phyloP scores from a whole-genome alignment of 345 rosid species.

The Jatropha curcas region DNA sequence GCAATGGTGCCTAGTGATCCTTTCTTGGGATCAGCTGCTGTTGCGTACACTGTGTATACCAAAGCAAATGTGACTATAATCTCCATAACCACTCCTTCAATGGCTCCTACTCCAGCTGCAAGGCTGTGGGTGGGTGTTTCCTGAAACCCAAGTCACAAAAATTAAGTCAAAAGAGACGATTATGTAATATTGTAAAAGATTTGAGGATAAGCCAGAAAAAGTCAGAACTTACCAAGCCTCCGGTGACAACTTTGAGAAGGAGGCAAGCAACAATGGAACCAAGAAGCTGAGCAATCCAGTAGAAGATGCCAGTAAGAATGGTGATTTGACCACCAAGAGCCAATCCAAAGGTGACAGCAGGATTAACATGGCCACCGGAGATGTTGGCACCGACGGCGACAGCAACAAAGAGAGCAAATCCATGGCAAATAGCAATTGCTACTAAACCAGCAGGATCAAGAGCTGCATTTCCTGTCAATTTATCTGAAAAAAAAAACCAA shows the following conservation, averaged over 20 bases:
- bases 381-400: constrained; percentile 85
- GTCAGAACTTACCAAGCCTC: constrained; percentile 77
- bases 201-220: too few relatives aligned
- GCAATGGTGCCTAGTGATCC: constrained; percentile 87
- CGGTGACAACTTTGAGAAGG: constrained; percentile 74
- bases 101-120: constrained; percentile 70
- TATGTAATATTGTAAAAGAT: too few relatives aligned
- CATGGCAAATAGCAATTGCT: constrained; percentile 83
- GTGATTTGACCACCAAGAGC: constrained; percentile 95
- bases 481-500: constrained; percentile 43
- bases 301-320: constrained; percentile 81
- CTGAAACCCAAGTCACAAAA: constrained; percentile 32
- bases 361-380: constrained; percentile 96
- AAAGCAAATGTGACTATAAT: constrained; percentile 81
- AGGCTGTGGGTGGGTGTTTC: constrained; percentile 72
- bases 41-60: constrained; percentile 93
- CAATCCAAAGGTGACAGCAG: constrained; percentile 89
- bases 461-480: constrained; percentile 74
- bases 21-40: constrained; percentile 95
- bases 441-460: constrained; percentile 88
- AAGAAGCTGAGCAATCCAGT: constrained; percentile 88
- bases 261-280: constrained; percentile 86
- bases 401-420: constrained; percentile 89
- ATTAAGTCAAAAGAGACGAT: too few relatives aligned
- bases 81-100: constrained; percentile 92